phyloP scores from a whole-genome alignment of 164 flowering plant species.

The Aristolochia contorta region DNA sequence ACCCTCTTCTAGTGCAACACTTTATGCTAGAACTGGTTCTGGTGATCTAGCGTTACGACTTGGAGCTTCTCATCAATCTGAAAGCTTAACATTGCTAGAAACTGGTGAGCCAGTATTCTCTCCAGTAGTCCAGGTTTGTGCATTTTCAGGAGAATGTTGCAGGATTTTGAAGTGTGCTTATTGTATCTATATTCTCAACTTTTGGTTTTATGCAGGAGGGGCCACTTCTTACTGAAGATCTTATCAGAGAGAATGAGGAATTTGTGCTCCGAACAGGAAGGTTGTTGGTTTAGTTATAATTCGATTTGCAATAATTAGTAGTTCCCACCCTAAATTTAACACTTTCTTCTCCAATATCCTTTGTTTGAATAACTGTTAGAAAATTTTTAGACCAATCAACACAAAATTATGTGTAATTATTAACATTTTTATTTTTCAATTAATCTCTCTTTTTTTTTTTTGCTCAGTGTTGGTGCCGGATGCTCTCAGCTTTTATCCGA shows the following conservation, averaged over 20 bases:
- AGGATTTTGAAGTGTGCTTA: neutral
- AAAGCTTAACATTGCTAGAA: conserved; percentile 64
- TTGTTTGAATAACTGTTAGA: no score
- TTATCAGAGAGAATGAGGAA: conserved; percentile 90
- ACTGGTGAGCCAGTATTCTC: conserved; percentile 82
- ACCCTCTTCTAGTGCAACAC: conserved; percentile 17
- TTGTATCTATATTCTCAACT: neutral
- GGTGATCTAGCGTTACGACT: conserved; percentile 75
- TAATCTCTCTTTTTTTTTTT: conserved; percentile 4
- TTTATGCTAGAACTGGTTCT: conserved; percentile 54
- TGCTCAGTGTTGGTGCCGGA: conserved; percentile 93
- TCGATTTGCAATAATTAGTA: neutral
- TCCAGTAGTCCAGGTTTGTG: conserved; percentile 80
- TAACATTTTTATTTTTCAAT: neutral
- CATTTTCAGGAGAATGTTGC: neutral
- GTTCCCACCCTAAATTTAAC: no score
- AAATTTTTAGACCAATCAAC: no score
- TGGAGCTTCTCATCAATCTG: conserved; percentile 57
- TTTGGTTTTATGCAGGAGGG: conserved; percentile 49
- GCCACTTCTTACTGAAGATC: conserved; percentile 89
- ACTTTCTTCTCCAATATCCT: no score
- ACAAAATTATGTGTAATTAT: neutral
- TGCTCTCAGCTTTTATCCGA: conserved; percentile 98
- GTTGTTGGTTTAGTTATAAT: conserved; percentile 17
- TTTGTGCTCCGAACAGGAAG: conserved; percentile 95